Evolutionary conservation across 306 rosid species (phyloP), one percentile per base, ranked within the genome.

Genomic region (Prunus fruticosa): DNA sequence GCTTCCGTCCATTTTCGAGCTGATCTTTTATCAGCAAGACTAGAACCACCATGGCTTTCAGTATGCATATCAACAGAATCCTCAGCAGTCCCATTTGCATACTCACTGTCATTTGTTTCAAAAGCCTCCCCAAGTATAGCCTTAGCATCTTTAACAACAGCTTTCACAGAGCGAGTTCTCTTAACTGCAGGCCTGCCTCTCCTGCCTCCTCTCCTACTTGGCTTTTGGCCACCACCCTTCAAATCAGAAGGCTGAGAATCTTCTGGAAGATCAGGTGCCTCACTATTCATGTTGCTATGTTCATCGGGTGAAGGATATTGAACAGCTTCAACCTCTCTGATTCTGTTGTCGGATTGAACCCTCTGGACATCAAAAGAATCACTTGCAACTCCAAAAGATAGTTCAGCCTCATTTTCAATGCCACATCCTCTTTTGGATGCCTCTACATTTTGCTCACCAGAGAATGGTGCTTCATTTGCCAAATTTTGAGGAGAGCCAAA

Each of bases 91-190:
- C 95, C 97, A 77, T 93, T 88, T 32, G 83, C 86, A 83, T 83
- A 83, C 76, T 82, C 89, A 43, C 81, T 73, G 79, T 86, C 90
- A 47, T 50, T 85, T 41, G 78, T 81, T 74, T 86, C 84, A 63
- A 74, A 73, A 54, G 84, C 80, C 76, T 87, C 93, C 66, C 88
- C 97, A 34, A 93, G 90, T 53, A 94, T 73, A 73, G 86, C 80
- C 83, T 88, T 82, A 28, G 97, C 96, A 76, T 95, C 98, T 79
- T 87, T 81, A 34, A 89, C 86, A 77, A 89, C 97, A 6, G 88
- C 86, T 79, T 84, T 89, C 72, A 88, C 89, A 34, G 97, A 78
- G 22, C 75, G 84, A 4, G 95, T 78, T 53, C 93, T 89, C 84
- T 63, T 75, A 43, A 85, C 72, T 77, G 84, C 82, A 64, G 83